Conservation (phyloP, 495 filamentous ascomycete genomes). For the Penicillium cinerascens region DNA sequence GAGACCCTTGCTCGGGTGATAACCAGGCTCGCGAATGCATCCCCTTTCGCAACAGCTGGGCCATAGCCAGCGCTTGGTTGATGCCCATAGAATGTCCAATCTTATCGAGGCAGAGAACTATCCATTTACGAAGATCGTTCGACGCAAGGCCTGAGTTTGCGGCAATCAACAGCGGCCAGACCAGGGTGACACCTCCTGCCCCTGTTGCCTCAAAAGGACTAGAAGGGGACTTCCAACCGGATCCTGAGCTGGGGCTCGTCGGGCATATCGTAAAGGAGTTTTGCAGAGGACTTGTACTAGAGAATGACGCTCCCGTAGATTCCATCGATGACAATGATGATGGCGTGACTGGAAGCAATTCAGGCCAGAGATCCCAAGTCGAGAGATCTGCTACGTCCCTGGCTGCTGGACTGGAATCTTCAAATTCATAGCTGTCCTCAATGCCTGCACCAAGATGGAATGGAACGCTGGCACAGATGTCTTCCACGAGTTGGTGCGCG, state of each 20-base stretch:
- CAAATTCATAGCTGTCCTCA: background rate
- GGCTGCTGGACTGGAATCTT: too few relatives aligned
- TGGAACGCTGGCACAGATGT: conserved; percentile 32
- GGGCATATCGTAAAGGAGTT: too few relatives aligned
- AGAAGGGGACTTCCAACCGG: background rate
- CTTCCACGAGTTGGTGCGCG: conserved; percentile 25
- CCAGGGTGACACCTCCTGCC: conserved; percentile 7
- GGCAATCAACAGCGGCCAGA: conserved; percentile 29
- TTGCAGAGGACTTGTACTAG: too few relatives aligned
- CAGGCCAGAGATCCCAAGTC: too few relatives aligned
- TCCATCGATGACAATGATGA: too few relatives aligned
- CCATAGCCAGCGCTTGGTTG: conserved; percentile 14
- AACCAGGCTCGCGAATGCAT: conserved; percentile 4
- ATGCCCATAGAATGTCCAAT: conserved; percentile 17
- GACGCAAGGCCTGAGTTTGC: conserved; percentile 6
- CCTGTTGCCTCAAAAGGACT: conserved; percentile 1
- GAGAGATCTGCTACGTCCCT: too few relatives aligned
- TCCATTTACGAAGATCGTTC: conserved; percentile 6
- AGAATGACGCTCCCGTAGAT: too few relatives aligned
- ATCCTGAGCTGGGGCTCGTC: background rate
- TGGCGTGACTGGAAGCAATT: too few relatives aligned
- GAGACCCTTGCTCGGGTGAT: background rate
- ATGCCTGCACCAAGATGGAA: conserved; percentile 24
- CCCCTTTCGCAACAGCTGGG: conserved; percentile 8
- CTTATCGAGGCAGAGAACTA: conserved; percentile 6